phyloP scores from a whole-genome alignment of 2,329 filamentous ascomycete genomes.

The Aspergillus hiratsukae region DNA sequence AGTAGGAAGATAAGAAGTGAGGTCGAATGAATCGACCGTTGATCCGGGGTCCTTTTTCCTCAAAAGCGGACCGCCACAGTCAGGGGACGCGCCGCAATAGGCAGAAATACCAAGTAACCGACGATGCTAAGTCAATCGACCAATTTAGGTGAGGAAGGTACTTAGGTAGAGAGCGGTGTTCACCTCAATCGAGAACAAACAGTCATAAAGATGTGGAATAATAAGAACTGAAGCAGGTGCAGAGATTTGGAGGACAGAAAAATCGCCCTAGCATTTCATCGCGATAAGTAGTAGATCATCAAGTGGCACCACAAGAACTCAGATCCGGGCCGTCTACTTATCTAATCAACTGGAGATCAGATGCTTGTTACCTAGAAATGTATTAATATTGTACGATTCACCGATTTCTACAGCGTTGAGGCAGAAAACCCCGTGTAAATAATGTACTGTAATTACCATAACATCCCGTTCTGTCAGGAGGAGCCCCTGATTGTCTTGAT shows the following conservation, averaged over 20 bases:
- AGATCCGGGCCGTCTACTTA: background rate
- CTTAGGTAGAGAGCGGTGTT: background rate
- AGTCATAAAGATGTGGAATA: background rate
- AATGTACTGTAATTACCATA: background rate
- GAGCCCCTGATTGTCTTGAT: background rate
- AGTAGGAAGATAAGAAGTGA: background rate
- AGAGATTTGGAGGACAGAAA: background rate
- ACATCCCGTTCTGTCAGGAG: background rate
- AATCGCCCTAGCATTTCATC: background rate
- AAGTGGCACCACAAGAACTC: background rate
- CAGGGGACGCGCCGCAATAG: constrained; percentile 10
- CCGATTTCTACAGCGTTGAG: background rate
- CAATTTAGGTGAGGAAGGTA: background rate
- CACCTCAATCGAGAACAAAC: background rate
- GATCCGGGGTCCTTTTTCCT: constrained; percentile 1
- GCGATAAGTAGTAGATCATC: background rate
- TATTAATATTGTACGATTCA: too few relatives aligned
- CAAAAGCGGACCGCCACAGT: constrained; percentile 11
- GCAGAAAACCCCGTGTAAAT: background rate
- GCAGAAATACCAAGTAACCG: constrained; percentile 1
- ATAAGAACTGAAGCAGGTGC: background rate
- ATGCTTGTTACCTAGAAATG: too few relatives aligned
- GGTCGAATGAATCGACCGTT: constrained; percentile 1
- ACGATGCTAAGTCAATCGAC: background rate
- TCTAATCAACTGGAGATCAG: background rate